These are phyloP conservation scores for Backusella tarrabulga DNA, from an alignment of 192 early-diverging fungal genomes.

Conservation along the genomic window DNA sequence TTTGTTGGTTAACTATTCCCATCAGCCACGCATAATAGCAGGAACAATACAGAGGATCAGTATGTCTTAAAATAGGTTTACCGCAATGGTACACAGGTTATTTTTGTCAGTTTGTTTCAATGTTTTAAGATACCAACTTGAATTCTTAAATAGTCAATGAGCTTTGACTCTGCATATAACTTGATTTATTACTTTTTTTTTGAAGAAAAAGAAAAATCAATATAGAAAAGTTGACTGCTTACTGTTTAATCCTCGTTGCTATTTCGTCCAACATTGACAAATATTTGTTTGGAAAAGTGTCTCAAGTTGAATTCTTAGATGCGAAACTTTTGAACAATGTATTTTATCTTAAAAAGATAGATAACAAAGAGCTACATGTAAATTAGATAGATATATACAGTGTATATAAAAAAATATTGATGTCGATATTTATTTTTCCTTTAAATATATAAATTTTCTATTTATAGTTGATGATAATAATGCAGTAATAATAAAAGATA, in stretches of 20 bases:
- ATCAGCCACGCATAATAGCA: neutral
- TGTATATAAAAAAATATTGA: neutral
- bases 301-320: too few species aligned
- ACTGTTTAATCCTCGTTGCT: neutral
- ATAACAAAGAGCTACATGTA: too few species aligned
- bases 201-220: neutral
- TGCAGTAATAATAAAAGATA: neutral
- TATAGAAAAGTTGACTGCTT: too few species aligned
- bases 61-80: neutral
- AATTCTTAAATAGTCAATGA: too few species aligned
- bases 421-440: neutral
- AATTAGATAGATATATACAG: too few species aligned
- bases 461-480: neutral
- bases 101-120: too few species aligned
- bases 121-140: too few species aligned
- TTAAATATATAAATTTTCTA: neutral
- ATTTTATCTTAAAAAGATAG: too few species aligned
- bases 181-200: too few species aligned
- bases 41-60: neutral
- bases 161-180: too few species aligned
- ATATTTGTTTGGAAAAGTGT: too few species aligned
- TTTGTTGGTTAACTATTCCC: neutral
- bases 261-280: neutral
- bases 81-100: neutral
- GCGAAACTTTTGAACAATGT: too few species aligned